These are phyloP conservation scores for Bonia amplexicaulis DNA, from an alignment of 176 grass and related monocot genomes.

Conservation along the genomic window DNA sequence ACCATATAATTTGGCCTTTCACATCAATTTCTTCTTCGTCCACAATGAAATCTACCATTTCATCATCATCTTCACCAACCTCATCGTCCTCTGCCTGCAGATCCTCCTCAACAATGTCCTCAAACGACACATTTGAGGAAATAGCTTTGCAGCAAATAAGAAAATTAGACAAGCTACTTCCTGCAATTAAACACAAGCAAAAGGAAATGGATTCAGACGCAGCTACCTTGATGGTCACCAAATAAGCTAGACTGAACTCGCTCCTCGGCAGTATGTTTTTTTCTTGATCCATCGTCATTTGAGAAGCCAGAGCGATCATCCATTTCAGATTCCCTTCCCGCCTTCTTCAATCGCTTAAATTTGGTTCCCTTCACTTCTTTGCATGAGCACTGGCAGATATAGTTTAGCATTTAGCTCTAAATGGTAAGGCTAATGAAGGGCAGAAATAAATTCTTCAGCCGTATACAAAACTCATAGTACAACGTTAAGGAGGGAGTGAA, in stretches of 20 bases:
- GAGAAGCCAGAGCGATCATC: conserved; percentile 58
- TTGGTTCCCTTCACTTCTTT: conserved; percentile 47
- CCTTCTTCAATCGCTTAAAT: conserved; percentile 95
- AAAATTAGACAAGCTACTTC: conserved; percentile 4
- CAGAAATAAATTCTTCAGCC: neutral
- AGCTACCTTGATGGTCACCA: conserved; percentile 73
- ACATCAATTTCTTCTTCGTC: conserved; percentile 93
- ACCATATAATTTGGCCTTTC: conserved; percentile 78
- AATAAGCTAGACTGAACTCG: conserved; percentile 80
- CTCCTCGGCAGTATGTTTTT: conserved; percentile 63
- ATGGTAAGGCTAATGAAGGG: neutral
- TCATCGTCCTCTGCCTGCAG: conserved; percentile 60
- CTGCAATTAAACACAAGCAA: neutral
- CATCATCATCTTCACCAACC: conserved; percentile 76
- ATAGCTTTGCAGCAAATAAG: conserved; percentile 14
- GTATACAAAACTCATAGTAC: neutral
- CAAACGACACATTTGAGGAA: conserved; percentile 43
- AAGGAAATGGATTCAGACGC: neutral
- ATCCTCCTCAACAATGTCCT: conserved; percentile 79
- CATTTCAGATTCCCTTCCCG: conserved; percentile 65
- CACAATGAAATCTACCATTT: conserved; percentile 97
- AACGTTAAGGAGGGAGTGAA: neutral
- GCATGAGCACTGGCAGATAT: neutral
- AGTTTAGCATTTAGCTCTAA: conserved; percentile 26
- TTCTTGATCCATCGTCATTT: conserved; percentile 65